Evolutionary conservation across 2,329 filamentous ascomycete species (phyloP).

Genomic region (Diplodia corticola): DNA sequence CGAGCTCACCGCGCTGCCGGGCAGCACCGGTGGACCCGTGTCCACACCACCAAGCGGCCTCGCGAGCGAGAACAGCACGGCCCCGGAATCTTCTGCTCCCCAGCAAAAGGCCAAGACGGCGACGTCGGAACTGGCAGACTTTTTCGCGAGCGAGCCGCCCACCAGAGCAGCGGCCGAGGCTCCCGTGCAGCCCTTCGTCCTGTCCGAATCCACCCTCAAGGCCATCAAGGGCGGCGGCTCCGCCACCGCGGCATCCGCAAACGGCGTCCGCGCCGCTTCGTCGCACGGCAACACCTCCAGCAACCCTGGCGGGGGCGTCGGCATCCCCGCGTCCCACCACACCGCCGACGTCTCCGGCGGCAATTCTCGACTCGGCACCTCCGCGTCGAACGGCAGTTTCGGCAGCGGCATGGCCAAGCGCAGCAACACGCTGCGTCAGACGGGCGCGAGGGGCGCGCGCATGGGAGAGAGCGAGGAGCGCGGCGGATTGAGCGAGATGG

Average conservation of each 20-base stretch:
- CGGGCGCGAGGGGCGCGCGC: neutral
- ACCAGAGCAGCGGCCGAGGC: conserved; percentile 28
- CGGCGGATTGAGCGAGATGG: conserved; percentile 37
- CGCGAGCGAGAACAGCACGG: conserved; percentile 29
- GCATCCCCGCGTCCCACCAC: neutral
- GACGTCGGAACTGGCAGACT: conserved; percentile 65
- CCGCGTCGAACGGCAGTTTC: neutral
- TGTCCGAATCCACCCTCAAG: conserved; percentile 13
- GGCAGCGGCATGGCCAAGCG: neutral
- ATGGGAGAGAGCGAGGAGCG: conserved; percentile 5
- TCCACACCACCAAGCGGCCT: conserved; percentile 27
- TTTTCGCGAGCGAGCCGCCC: conserved; percentile 68
- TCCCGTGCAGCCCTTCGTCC: conserved; percentile 33
- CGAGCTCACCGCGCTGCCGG: conserved; percentile 48
- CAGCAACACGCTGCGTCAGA: neutral
- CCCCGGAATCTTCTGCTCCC: conserved; percentile 17
- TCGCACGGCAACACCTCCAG: conserved; percentile 25
- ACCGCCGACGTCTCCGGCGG: neutral
- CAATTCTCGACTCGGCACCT: neutral
- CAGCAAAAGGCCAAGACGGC: conserved; percentile 36
- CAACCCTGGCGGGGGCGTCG: neutral
- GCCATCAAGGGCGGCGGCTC: conserved; percentile 17
- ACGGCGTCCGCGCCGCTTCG: conserved; percentile 28
- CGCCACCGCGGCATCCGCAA: conserved; percentile 23
- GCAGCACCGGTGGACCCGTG: neutral